Percentiles rank a stretch among this genome's conserved stretches.
Conservation (phyloP, 192 early-diverging fungal species). For the Linnemannia schmuckeri region DNA sequence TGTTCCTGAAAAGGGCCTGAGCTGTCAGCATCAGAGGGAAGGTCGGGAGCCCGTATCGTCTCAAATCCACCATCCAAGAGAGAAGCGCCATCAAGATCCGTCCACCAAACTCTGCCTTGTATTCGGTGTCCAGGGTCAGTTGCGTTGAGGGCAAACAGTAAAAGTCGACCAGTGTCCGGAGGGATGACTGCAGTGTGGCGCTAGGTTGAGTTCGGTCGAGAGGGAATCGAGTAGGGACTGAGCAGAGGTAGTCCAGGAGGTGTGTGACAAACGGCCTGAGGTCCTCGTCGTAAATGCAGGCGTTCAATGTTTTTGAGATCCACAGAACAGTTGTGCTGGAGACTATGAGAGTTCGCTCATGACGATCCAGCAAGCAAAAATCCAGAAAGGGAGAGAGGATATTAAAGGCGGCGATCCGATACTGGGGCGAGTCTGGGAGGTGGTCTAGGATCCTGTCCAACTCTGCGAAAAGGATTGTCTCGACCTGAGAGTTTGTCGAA, state of each 20-base stretch:
- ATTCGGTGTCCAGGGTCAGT: slow-evolving; percentile 15
- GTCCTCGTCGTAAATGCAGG: slow-evolving; percentile 22
- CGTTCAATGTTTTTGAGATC: slow-evolving; percentile 39
- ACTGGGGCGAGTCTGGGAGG: slow-evolving; percentile 25
- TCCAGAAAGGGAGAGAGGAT: slow-evolving; percentile 44
- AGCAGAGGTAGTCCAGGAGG: slow-evolving; percentile 44
- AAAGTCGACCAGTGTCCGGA: slow-evolving; percentile 33
- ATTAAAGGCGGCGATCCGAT: slow-evolving; percentile 27
- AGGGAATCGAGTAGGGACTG: slow-evolving; percentile 26
- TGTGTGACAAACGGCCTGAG: slow-evolving; percentile 17
- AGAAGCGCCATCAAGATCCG: slow-evolving; percentile 23
- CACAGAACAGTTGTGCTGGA: slow-evolving; percentile 32
- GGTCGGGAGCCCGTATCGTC: slow-evolving; percentile 30
- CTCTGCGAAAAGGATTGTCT: slow-evolving; percentile 25
- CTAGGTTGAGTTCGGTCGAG: slow-evolving; percentile 30
- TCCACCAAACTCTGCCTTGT: slow-evolving; percentile 30
- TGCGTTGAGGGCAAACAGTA: slow-evolving; percentile 41
- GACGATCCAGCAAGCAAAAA: slow-evolving; percentile 43
- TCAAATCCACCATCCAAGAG: slow-evolving; percentile 46
- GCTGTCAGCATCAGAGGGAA: slow-evolving; percentile 21
- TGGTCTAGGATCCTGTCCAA: slow-evolving; percentile 40
- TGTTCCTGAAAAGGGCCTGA: slow-evolving; percentile 19
- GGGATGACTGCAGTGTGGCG: slow-evolving; percentile 25
- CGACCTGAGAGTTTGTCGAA: slow-evolving; percentile 18
- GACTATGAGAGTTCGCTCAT: slow-evolving; percentile 17